Evolutionary conservation across 1,284 basidiomycete genomes (phyloP).

Genomic region (Pyrrhoderma lamaoense): DNA sequence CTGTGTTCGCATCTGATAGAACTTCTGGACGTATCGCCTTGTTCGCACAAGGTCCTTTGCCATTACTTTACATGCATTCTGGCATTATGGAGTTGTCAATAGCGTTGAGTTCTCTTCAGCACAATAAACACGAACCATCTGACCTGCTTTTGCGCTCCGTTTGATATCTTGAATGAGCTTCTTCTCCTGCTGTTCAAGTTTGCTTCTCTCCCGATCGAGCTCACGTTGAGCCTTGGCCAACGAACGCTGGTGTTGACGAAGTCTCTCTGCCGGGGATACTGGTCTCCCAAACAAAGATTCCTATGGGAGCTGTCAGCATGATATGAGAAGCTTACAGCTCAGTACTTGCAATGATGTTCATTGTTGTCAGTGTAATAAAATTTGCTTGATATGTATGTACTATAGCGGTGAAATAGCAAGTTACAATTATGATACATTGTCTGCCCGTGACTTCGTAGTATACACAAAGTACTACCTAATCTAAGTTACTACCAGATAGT

Average conservation of each 20-base stretch:
- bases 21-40: slow-evolving; percentile 93
- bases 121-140: slow-evolving; percentile 58
- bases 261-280: slow-evolving; percentile 91
- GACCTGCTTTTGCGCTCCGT: slow-evolving; percentile 91
- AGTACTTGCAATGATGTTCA: too few relatives aligned
- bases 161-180: slow-evolving; percentile 92
- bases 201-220: slow-evolving; percentile 89
- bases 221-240: slow-evolving; percentile 96
- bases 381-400: too few relatives aligned
- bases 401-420: too few relatives aligned
- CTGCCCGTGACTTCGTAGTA: too few relatives aligned
- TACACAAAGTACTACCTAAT: too few relatives aligned
- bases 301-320: slow-evolving; percentile 37
- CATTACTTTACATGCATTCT: slow-evolving; percentile 99
- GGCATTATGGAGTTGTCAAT: slow-evolving; percentile 11
- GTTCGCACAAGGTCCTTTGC: slow-evolving; percentile 98
- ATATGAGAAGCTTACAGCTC: too few relatives aligned
- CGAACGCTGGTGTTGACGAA: slow-evolving; percentile 93
- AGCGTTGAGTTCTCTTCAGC: not conserved
- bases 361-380: too few relatives aligned
- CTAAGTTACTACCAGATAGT: too few relatives aligned
- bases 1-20: slow-evolving; percentile 98
- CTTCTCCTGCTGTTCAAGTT: slow-evolving; percentile 94
- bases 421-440: too few relatives aligned
- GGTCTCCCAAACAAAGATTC: slow-evolving; percentile 92